Percentiles rank a stretch among this genome's conserved stretches.
Conservation (phyloP, 805 yeast genomes). For the Metschnikowia noctiluminum region DNA sequence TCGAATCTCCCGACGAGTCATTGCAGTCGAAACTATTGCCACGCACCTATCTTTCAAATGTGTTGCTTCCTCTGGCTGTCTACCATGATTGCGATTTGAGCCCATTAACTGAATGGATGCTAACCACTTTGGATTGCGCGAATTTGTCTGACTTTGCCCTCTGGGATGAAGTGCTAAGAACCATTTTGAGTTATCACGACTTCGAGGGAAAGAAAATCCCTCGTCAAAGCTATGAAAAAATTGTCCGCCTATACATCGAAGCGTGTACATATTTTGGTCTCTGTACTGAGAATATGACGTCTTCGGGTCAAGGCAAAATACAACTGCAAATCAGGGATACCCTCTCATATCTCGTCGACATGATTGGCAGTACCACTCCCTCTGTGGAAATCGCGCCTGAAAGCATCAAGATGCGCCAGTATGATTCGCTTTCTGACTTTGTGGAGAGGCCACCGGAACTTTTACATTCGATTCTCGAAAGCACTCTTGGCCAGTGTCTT, state of each 20-base stretch:
- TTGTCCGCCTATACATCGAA: conserved; percentile 7
- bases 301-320: conserved; percentile 27
- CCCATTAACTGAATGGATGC: conserved; percentile 29
- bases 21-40: conserved; percentile 16
- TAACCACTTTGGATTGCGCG: conserved; percentile 1
- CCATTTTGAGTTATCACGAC: conserved; percentile 5
- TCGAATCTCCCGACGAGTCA: conserved; percentile 9
- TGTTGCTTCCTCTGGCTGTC: conserved; percentile 26
- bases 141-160: conserved; percentile 6
- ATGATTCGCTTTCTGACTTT: conserved; percentile 18
- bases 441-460: conserved; percentile 5
- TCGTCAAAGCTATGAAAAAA: not conserved
- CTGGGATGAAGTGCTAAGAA: conserved; percentile 14
- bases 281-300: conserved; percentile 14
- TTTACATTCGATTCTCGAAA: not conserved
- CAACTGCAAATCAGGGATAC: conserved; percentile 30
- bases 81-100: conserved; percentile 21
- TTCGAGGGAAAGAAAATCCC: conserved; percentile 2
- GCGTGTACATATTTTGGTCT: conserved; percentile 15
- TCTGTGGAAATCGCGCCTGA: not conserved
- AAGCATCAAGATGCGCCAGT: not conserved
- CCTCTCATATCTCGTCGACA: conserved; percentile 9
- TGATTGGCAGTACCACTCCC: not conserved
- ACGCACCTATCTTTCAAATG: conserved; percentile 25
- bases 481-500: not conserved